Percentiles rank a stretch among this genome's conserved stretches.
Conservation (phyloP, 1,284 basidiomycete genomes). For the Ceratobasidium sp. region DNA sequence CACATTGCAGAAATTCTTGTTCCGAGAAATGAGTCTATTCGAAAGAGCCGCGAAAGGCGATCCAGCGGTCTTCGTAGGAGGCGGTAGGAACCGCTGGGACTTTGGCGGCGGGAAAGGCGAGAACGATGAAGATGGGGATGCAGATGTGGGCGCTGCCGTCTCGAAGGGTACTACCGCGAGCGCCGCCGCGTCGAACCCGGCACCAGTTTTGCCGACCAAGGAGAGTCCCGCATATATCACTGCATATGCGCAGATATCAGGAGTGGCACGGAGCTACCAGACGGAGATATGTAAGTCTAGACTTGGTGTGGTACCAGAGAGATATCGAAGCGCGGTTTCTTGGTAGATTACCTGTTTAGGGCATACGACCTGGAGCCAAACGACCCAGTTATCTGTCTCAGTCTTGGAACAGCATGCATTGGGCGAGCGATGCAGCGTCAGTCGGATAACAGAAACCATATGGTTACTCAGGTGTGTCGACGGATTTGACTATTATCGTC, state of each 20-base stretch:
- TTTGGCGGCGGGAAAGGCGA: slow-evolving; percentile 43
- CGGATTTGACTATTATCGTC: not conserved
- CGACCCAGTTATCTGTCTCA: slow-evolving; percentile 88
- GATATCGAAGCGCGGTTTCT: slow-evolving; percentile 21
- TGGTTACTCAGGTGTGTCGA: slow-evolving; percentile 74
- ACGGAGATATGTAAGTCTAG: slow-evolving; percentile 84
- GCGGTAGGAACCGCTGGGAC: slow-evolving; percentile 49
- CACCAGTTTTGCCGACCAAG: slow-evolving; percentile 70
- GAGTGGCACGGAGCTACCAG: slow-evolving; percentile 89
- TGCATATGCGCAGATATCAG: slow-evolving; percentile 90
- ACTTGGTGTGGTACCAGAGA: slow-evolving; percentile 18
- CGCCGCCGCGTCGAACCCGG: slow-evolving; percentile 46
- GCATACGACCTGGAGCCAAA: slow-evolving; percentile 87
- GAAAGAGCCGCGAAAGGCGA: slow-evolving; percentile 54
- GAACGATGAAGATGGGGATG: slow-evolving; percentile 48
- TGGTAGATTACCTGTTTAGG: slow-evolving; percentile 85
- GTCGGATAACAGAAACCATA: slow-evolving; percentile 93
- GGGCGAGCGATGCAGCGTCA: slow-evolving; percentile 94
- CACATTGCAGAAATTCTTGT: slow-evolving; percentile 80
- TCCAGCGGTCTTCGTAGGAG: slow-evolving; percentile 35
- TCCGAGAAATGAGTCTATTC: slow-evolving; percentile 57
- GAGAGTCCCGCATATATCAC: slow-evolving; percentile 80
- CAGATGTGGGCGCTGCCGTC: slow-evolving; percentile 46
- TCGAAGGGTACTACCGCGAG: slow-evolving; percentile 51
- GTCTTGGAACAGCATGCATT: slow-evolving; percentile 85